These are phyloP conservation scores for Podila verticillata DNA, from an alignment of 192 early-diverging fungal genomes.

Conservation along the genomic window DNA sequence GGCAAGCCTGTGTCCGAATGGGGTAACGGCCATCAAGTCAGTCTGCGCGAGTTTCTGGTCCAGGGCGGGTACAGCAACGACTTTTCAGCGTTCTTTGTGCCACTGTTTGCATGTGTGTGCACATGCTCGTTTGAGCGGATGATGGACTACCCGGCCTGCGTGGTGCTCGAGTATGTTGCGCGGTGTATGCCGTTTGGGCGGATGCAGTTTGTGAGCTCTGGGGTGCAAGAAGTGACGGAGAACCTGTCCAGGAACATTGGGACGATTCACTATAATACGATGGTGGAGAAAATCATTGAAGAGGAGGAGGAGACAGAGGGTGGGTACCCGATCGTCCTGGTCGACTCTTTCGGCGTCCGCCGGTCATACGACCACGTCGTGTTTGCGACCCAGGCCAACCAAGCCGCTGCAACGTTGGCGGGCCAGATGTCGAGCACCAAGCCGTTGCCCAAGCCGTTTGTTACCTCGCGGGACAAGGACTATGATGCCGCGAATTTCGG, in stretches of 20 bases:
- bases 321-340: constrained; percentile 18
- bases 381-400: constrained; percentile 53
- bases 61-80: constrained; percentile 41
- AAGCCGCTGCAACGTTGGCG: constrained; percentile 31
- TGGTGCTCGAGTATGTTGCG: constrained; percentile 50
- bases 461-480: constrained; percentile 24
- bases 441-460: constrained; percentile 29
- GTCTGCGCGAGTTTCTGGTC: constrained; percentile 37
- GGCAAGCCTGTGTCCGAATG: constrained; percentile 48
- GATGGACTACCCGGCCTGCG: constrained; percentile 48
- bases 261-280: constrained; percentile 42
- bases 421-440: constrained; percentile 38
- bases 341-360: constrained; percentile 29
- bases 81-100: constrained; percentile 50
- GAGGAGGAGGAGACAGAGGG: neutral
- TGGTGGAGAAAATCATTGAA: constrained; percentile 46
- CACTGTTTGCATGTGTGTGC: constrained; percentile 51
- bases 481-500: constrained; percentile 43
- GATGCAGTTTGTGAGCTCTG: constrained; percentile 45
- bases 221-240: constrained; percentile 40
- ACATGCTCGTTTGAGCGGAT: constrained; percentile 55
- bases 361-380: constrained; percentile 42
- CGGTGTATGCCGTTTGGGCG: constrained; percentile 50
- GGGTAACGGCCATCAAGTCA: constrained; percentile 42
- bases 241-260: constrained; percentile 45